Base-by-base conservation (phyloP, 2,329 filamentous ascomycete genomes). In the Fusarium sp. region DNA sequence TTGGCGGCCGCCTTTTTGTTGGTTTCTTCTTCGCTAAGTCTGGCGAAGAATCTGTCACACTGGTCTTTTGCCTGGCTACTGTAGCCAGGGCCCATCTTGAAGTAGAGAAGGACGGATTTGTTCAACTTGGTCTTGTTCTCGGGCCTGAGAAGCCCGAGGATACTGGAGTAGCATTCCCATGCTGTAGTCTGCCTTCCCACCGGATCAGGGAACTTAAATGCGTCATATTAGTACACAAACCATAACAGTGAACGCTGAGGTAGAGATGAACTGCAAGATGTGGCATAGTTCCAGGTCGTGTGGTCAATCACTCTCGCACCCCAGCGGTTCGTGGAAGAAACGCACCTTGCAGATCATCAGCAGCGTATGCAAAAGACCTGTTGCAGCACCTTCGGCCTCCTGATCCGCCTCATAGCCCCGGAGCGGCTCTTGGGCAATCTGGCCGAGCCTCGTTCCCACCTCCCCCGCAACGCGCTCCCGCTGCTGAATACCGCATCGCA, bases 401-500 rank as follows among this genome's bases (percentile, higher is more conserved):
- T 56, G 6, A 7, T 56, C 52, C 2, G 20, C 15, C 32, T 56
- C 52, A 35, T 56, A 35, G 2, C 52, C 52, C 2, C 4, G 32
- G 5, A 56, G 8, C 17, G 52, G 32, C 30, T 56, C 52, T 22
- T 56, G 52, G 1, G 52, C 30, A 15, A 56, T 56, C 52, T 56
- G 52, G 12, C 52, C 52, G 4, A 56, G 52, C 30, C 52, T 56
- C 1, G 52, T 56, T 2, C 52, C 52, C 32, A 56, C 52, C 3
- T 56, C 52, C 30, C 52, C 52, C 30, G 52, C 52, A 35, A 56
- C 30, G 6, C 52, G 52, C 52, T 56, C 30, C n/a, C 52, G 7
- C 32, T 35, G 52, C 30, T 56, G 30, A 9, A 56, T 56, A 2
- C 30, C 52, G 2, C 52, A 56, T 25, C 22, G 30, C 30, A 56